Evolutionary conservation across 2,329 filamentous ascomycete genomes (phyloP).

Genomic region (Cercospora canescens): DNA sequence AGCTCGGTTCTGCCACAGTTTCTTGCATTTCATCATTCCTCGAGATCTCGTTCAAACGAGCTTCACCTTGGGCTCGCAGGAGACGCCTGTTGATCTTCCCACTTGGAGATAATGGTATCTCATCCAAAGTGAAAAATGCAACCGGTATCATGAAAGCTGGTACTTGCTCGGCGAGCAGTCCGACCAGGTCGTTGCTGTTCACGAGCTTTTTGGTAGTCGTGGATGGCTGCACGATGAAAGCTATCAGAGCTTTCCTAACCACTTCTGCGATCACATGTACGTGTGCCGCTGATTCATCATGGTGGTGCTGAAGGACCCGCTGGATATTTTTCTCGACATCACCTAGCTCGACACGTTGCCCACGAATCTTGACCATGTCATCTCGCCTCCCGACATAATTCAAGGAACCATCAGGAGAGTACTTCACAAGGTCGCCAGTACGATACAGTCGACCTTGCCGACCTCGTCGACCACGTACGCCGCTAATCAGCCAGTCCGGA

Average conservation of each 20-base stretch:
- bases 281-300: neutral
- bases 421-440: constrained; percentile 35
- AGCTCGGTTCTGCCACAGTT: neutral
- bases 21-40: neutral
- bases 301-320: neutral
- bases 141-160: constrained; percentile 44
- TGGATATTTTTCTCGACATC: constrained; percentile 57
- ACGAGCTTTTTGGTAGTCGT: constrained; percentile 11
- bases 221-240: neutral
- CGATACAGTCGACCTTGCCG: constrained; percentile 32
- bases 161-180: constrained; percentile 8
- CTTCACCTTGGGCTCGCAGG: neutral
- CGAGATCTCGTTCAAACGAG: neutral
- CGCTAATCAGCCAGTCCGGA: constrained; percentile 9
- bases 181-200: neutral
- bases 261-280: neutral
- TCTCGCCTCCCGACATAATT: constrained; percentile 68
- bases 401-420: constrained; percentile 34
- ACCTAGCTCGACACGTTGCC: constrained; percentile 72
- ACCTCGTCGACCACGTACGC: neutral
- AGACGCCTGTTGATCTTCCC: constrained; percentile 37
- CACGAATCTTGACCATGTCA: constrained; percentile 75
- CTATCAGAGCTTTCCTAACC: neutral
- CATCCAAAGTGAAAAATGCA: constrained; percentile 46
- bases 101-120: constrained; percentile 48